phyloP scores from a whole-genome alignment of 1,284 basidiomycete species.

The Trichosporon inkin region DNA sequence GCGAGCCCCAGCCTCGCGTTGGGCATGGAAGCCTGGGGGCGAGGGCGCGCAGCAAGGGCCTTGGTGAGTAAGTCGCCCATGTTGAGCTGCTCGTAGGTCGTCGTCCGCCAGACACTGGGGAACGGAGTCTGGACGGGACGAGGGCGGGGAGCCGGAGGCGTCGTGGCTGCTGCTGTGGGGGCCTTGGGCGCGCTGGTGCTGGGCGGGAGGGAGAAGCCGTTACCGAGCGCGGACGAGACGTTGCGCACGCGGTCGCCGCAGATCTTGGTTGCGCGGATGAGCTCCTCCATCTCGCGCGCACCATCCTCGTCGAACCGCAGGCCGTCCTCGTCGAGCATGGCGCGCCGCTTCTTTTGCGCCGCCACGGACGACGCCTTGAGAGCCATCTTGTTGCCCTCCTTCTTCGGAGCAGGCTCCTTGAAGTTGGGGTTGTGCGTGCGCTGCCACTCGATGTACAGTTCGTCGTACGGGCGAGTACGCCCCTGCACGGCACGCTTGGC shows the following conservation, averaged over 20 bases:
- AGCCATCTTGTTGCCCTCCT: slow-evolving; percentile 26
- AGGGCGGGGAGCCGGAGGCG: slow-evolving; percentile 1
- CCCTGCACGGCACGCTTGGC: slow-evolving; percentile 89
- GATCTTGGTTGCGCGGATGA: slow-evolving; percentile 57
- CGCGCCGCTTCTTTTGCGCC: slow-evolving; percentile 34
- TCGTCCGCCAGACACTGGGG: slow-evolving; percentile 26
- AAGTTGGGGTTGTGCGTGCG: slow-evolving; percentile 87
- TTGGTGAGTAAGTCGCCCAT: slow-evolving; percentile 41
- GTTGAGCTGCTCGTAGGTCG: slow-evolving; percentile 30
- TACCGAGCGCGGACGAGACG: neutral
- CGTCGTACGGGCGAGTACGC: slow-evolving; percentile 79
- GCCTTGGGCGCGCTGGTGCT: neutral
- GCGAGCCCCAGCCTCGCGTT: slow-evolving; percentile 4
- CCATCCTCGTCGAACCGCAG: slow-evolving; percentile 71
- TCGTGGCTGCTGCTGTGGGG: slow-evolving; percentile 1
- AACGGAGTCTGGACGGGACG: slow-evolving; percentile 6
- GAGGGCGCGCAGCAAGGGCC: slow-evolving; percentile 37
- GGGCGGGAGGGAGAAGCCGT: neutral
- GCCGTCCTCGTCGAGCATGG: slow-evolving; percentile 49
- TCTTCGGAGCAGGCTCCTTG: slow-evolving; percentile 76
- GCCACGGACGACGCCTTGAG: slow-evolving; percentile 12
- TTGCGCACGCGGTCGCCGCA: slow-evolving; percentile 53
- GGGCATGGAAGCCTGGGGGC: slow-evolving; percentile 6
- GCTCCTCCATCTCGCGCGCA: slow-evolving; percentile 63
- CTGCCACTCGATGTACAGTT: slow-evolving; percentile 87